Evolutionary conservation across 805 yeast genomes (phyloP).

Genomic region (Kazachstania africana): DNA sequence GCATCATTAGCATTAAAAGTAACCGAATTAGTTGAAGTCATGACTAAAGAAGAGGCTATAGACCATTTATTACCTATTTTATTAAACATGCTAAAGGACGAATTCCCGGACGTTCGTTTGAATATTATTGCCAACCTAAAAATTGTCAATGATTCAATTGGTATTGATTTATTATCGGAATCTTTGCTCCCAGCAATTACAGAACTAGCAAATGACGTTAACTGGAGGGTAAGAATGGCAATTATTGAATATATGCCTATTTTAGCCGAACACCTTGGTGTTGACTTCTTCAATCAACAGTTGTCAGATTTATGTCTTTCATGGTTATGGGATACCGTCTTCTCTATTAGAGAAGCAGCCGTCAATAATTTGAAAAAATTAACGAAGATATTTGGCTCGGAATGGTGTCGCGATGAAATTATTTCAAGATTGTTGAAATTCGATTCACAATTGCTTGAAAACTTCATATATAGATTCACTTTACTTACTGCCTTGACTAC

Average conservation of each 20-base stretch:
- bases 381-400: slow-evolving; percentile 79
- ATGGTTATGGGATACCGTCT: slow-evolving; percentile 98
- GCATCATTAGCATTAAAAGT: slow-evolving; percentile 84
- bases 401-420: slow-evolving; percentile 84
- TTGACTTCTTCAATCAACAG: slow-evolving; percentile 84
- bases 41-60: slow-evolving; percentile 76
- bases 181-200: slow-evolving; percentile 90
- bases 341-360: slow-evolving; percentile 93
- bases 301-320: slow-evolving; percentile 82
- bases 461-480: slow-evolving; percentile 87
- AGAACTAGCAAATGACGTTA: slow-evolving; percentile 89
- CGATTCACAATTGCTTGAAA: slow-evolving; percentile 32
- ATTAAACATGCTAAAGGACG: slow-evolving; percentile 89
- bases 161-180: slow-evolving; percentile 77
- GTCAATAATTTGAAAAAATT: slow-evolving; percentile 70
- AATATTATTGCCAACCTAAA: slow-evolving; percentile 89
- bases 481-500: slow-evolving; percentile 80
- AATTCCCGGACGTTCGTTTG: slow-evolving; percentile 89
- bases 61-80: slow-evolving; percentile 78
- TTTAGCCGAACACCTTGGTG: slow-evolving; percentile 88
- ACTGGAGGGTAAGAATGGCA: slow-evolving; percentile 96
- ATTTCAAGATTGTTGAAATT: slow-evolving; percentile 57
- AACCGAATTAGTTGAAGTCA: slow-evolving; percentile 73
- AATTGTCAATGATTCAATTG: slow-evolving; percentile 86
- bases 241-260: slow-evolving; percentile 94